phyloP scores from a whole-genome alignment of 2,329 filamentous ascomycete species.

The Chaetomium sp. region DNA sequence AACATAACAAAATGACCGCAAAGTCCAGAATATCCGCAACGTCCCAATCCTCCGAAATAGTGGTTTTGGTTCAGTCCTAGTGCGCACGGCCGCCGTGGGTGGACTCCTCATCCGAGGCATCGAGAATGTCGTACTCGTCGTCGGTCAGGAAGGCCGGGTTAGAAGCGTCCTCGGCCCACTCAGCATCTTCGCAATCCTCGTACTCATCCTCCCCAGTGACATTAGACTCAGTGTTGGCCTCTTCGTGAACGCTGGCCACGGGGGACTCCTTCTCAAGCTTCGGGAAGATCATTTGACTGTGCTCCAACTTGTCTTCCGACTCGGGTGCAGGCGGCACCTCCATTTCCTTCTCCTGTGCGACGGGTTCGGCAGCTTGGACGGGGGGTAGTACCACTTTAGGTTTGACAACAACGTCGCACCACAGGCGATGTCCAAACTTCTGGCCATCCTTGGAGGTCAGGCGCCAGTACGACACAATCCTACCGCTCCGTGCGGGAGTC shows the following conservation, averaged over 20 bases:
- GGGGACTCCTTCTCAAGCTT: constrained; percentile 93
- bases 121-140: constrained; percentile 95
- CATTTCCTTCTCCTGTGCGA: constrained; percentile 33
- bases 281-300: constrained; percentile 89
- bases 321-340: constrained; percentile 31
- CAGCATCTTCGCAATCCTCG: constrained; percentile 52
- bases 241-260: constrained; percentile 67
- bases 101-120: constrained; percentile 87
- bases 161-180: constrained; percentile 53
- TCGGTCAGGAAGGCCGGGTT: constrained; percentile 81
- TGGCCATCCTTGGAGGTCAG: constrained; percentile 72
- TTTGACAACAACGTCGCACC: constrained; percentile 80
- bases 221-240: constrained; percentile 37
- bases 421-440: constrained; percentile 87
- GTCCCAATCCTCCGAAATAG: background rate
- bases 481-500: constrained; percentile 68
- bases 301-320: constrained; percentile 16
- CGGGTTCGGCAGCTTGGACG: constrained; percentile 12
- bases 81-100: constrained; percentile 41
- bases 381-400: constrained; percentile 27
- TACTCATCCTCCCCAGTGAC: constrained; percentile 42
- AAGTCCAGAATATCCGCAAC: constrained; percentile 1
- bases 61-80: constrained; percentile 31
- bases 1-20: constrained; percentile 3
- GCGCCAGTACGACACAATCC: constrained; percentile 93